Evolutionary conservation across 108 stramenopile genomes (phyloP).

Genomic region (Cyclotella atomus): DNA sequence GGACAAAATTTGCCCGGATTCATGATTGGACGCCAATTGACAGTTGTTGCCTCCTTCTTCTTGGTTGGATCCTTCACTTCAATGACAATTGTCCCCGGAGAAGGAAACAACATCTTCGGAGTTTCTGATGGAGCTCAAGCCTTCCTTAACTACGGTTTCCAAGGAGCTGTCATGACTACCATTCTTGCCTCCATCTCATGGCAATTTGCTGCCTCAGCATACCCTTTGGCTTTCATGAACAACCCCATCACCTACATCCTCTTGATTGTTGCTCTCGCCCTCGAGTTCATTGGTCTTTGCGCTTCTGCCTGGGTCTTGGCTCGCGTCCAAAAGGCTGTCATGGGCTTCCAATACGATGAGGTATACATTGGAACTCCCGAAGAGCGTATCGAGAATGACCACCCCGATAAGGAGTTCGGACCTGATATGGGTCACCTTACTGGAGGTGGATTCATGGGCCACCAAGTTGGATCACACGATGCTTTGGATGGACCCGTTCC

Average conservation of each 20-base stretch:
- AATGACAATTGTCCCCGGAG: conserved; percentile 48
- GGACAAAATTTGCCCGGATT: conserved; percentile 78
- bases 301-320: conserved; percentile 69
- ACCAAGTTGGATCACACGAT: conserved; percentile 36
- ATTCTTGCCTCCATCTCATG: conserved; percentile 79
- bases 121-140: conserved; percentile 65
- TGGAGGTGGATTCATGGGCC: conserved; percentile 41
- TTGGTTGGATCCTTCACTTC: conserved; percentile 73
- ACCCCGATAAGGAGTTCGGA: conserved; percentile 27
- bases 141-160: conserved; percentile 82
- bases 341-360: conserved; percentile 66
- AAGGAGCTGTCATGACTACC: conserved; percentile 85
- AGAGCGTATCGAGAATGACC: conserved; percentile 58
- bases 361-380: conserved; percentile 76
- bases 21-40: conserved; percentile 86
- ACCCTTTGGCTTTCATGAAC: conserved; percentile 75
- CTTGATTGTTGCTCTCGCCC: conserved; percentile 50
- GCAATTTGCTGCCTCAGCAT: conserved; percentile 75
- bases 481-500: conserved; percentile 36
- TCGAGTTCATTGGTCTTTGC: conserved; percentile 72
- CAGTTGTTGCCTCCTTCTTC: conserved; percentile 70
- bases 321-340: conserved; percentile 48
- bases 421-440: conserved; percentile 25
- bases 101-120: conserved; percentile 75
- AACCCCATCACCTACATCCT: conserved; percentile 68